Evolutionary conservation across 345 rosid genomes (phyloP), one percentile per base, ranked within the genome.

Genomic region (Mallotus nudiflorus): DNA sequence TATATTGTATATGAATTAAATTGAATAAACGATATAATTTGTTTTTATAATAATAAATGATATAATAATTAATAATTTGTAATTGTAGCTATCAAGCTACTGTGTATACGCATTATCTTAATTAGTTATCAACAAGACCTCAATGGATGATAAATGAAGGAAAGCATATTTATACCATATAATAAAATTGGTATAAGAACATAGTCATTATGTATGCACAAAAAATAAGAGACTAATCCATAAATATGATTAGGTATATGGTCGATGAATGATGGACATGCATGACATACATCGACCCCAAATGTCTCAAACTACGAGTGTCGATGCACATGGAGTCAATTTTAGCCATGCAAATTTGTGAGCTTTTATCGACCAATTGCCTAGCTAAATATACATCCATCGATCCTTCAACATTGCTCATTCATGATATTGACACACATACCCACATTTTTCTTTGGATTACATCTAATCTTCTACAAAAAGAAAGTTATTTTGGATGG

Each of bases 271-370:
- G 18, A 62, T 56, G 68, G 66, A 71, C 79, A 81, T 31, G 68
- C 7, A 62, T 52, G n/a, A 28, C 55, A 53, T 61, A 62, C 60
- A 14, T 8, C 49, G 75, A 54, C 77, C 82, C 78, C 58, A 5
- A 74, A 48, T 70, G 77, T 75, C 56, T 66, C 76, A 72, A 61
- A 65, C 68, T 50, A 69, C 68, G 31, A 54, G 63, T 37, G 19
- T 29, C 51, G n/a, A 13, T 15, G 66, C 82, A 77, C 84, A 78
- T 72, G 78, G n/a, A n/a, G 0, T 67, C 53, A 58, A 70, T 61
- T 63, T 60, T 37, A 70, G 57, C 81, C 81, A 68, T 51, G 57
- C 71, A 66, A 66, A 7, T 19, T 56, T 52, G 42, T 20, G 33
- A 14, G 14, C 28, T 11, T n/a, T n/a, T n/a, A n/a, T n/a, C 56